Evolutionary conservation across 1,139 yeast genomes (phyloP), one percentile per base, ranked within the genome.

Genomic region (Nakaseomyces delphensis): DNA sequence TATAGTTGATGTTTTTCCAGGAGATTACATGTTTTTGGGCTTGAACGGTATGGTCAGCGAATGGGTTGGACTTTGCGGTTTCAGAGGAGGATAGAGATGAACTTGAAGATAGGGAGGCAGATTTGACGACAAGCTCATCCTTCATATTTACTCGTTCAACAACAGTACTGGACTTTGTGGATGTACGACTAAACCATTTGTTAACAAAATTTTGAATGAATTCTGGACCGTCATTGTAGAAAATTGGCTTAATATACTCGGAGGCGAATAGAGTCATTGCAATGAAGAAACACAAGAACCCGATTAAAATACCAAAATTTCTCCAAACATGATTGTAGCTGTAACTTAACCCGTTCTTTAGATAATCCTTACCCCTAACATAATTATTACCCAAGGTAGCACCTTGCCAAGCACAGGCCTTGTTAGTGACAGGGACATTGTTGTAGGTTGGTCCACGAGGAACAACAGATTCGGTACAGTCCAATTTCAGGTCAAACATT

Each of bases 1-100:
- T 64, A 47, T 72, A 73, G 43, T 65, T 60, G 29, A 73, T 65
- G 48, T 70, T 59, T 45, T 64, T 62, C 76, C 77, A 69, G 58
- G 63, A 71, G 65, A 47, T 63, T 56, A 48, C 75, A 40, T 53
- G 57, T 16, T 47, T 76, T 36, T 67, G 57, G 18, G 60, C 55
- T 45, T 77, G 76, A 42, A 71, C 73, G 42, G 70, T 54, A n/a
- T 43, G 41, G 16, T 42, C 37, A 18, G 30, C 41, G 48, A 70
- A 74, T 4, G 73, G 70, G 52, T 37, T 70, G 68, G 37, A 16
- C 27, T 40, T 29, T 25, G 38, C 35, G 4, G 43, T 43, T 13
- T 44, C 43, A 4, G 39, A 24, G 16, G 45, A 41, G 4, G 47
- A 41, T n/a, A 47, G 35, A 9, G 51, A 45, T n/a, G 48, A 44